Conservation (phyloP, 345 rosid species). For the Stellera chamaejasme region DNA sequence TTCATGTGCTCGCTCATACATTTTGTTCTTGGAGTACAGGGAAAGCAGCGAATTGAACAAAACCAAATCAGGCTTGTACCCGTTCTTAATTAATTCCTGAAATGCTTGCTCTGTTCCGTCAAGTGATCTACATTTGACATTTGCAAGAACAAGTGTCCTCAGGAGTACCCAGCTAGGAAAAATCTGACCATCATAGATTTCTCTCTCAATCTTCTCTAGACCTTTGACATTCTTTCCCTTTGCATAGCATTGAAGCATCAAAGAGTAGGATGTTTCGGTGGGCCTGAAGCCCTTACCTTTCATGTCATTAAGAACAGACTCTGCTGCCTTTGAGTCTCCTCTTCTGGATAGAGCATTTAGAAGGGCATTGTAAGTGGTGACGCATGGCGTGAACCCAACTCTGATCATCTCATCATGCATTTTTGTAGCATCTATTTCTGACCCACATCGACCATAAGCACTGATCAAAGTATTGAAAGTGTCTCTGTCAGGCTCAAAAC, state of each 20-base stretch:
- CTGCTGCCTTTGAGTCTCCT: slow-evolving; percentile 80
- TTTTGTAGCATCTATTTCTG: slow-evolving; percentile 54
- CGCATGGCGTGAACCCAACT: slow-evolving; percentile 72
- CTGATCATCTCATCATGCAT: slow-evolving; percentile 65
- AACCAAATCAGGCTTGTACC: slow-evolving; percentile 80
- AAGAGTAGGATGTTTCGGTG: slow-evolving; percentile 64
- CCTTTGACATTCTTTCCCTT: slow-evolving; percentile 65
- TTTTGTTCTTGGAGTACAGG: slow-evolving; percentile 54
- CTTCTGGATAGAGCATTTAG: slow-evolving; percentile 72
- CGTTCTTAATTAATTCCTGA: slow-evolving; percentile 40
- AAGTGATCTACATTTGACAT: slow-evolving; percentile 62
- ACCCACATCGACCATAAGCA: slow-evolving; percentile 83
- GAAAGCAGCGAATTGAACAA: slow-evolving; percentile 74
- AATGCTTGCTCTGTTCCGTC: slow-evolving; percentile 67
- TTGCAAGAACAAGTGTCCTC: slow-evolving; percentile 64
- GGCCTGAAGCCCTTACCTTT: slow-evolving; percentile 70
- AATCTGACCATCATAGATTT: slow-evolving; percentile 51
- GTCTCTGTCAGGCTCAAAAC: slow-evolving; percentile 84
- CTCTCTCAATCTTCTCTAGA: slow-evolving; percentile 56
- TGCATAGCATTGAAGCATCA: slow-evolving; percentile 69
- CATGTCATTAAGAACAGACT: slow-evolving; percentile 67
- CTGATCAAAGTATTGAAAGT: slow-evolving; percentile 79
- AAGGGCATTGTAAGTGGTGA: slow-evolving; percentile 77
- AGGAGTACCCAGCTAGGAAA: slow-evolving; percentile 93
- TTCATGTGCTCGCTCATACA: slow-evolving; percentile 51